Evolutionary conservation across 306 rosid genomes (phyloP), one percentile per base, ranked within the genome.

Genomic region (Canavalia gladiata): DNA sequence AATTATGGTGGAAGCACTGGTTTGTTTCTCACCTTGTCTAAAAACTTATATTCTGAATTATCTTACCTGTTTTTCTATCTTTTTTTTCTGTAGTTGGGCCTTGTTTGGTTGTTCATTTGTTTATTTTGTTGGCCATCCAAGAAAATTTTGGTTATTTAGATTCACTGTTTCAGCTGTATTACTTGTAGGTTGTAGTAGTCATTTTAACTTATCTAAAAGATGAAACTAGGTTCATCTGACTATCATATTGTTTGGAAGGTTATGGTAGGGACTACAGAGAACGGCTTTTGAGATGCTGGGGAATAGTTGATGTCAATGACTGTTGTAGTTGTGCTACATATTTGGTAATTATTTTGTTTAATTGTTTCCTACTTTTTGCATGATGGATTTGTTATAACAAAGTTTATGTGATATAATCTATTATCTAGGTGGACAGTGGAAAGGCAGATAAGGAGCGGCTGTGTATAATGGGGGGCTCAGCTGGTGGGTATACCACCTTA

Each of bases 1-100:
- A 96, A 96, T 82, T 96, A 92, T 62, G 98, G 98, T 60, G 99
- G 98, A 83, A 96, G 99, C 94, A 92, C 98, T 76, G 99, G 99
- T 95, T 86, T 79, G 98, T 87, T 83, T 83, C 77, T 81, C 46
- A 56, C 81, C 43, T 79, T 59, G 50, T 66, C 71, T 65, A 6
- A 67, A 42, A 55, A 68, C 8, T 50, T 57, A 68, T 76, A 42
- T 70, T 73, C 75, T 77, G 31, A 76, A 85, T 29, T 68, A 9
- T 51, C 5, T 41, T 69, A 18, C 43, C 13, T 35, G 1, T 41
- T 34, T 33, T 30, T 42, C 34, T 41, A 1, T 43, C 41, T 34
- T 37, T 29, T 50, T 79, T 28, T 47, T 34, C 11, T 25, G 28
- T 34, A 5, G 37, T 49, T 4, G 31, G 4, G 59, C 3, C 35